phyloP scores from a whole-genome alignment of 208 protist genomes.

The Acanthamoeba pearcei region DNA sequence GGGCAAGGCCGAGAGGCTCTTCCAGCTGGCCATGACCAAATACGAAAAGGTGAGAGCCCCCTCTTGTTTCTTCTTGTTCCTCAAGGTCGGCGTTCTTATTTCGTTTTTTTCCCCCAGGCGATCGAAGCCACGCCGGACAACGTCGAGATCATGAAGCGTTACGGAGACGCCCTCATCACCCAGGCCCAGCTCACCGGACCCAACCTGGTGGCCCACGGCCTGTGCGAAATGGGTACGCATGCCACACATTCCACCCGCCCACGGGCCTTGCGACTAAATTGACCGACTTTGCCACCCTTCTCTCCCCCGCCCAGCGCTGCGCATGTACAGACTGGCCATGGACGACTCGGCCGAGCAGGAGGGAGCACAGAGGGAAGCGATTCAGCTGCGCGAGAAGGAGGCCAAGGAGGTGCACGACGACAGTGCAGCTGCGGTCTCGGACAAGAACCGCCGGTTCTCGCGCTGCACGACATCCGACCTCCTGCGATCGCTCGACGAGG shows the following conservation, averaged over 20 bases:
- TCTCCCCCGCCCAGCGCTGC: neutral
- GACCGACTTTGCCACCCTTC: neutral
- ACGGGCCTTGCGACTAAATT: neutral
- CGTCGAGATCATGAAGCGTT: constrained; percentile 54
- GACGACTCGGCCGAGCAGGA: constrained; percentile 40
- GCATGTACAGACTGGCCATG: constrained; percentile 42
- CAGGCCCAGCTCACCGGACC: constrained; percentile 55
- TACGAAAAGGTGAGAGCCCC: neutral
- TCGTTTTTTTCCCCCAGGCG: neutral
- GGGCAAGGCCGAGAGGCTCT: constrained; percentile 50
- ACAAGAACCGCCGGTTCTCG: neutral
- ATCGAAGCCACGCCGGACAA: constrained; percentile 54
- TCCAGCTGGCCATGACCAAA: constrained; percentile 55
- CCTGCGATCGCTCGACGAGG: constrained; percentile 31
- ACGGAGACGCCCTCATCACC: constrained; percentile 48
- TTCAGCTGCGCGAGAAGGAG: neutral
- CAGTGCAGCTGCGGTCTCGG: neutral
- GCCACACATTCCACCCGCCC: neutral
- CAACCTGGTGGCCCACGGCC: constrained; percentile 23
- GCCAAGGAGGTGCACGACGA: constrained; percentile 39
- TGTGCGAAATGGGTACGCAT: constrained; percentile 45
- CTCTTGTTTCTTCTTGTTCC: neutral
- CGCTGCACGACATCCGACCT: neutral
- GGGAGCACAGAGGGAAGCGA: neutral
- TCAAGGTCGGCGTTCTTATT: neutral